Evolutionary conservation across 139 green algal species (phyloP), one percentile per base, ranked within the genome.

Genomic region (Chlamydomonas schloesseri): DNA sequence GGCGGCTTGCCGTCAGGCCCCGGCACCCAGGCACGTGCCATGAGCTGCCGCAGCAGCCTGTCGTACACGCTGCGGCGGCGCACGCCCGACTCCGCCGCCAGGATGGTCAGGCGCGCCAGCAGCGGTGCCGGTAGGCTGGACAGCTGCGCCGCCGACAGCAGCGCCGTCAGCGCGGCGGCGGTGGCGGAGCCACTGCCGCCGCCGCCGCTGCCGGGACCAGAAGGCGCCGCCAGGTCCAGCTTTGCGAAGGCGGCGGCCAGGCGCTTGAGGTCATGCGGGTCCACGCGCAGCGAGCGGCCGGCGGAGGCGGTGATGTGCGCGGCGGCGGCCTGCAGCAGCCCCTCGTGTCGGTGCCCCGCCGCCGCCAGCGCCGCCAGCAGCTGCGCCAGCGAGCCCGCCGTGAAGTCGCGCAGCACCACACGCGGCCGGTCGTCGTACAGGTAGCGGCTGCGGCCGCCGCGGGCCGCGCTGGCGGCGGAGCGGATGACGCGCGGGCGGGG

Each of bases 371-470:
- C 33, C 42, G 28, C 20, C 78, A 84, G 78, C 78, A 84, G 62
- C 21, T 65, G 64, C 64, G 64, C 78, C 78, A 84, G 78, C 23
- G 64, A 62, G 64, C 23, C 14, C n/a, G 65, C 29, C 29, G 78
- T 74, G 78, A 84, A 84, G 78, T 84, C 78, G 17, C 78, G 64
- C 78, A 75, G 64, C 29, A 84, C 78, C 5, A 84, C 64, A 33
- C 78, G 78, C 46, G 78, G 78, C 29, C 78, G 78, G 62, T 84
- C 78, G 42, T 84, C 78, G 37, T 69, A 69, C 42, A 84, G 64
- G 64, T 75, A 84, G 64, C 64, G 64, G 58, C 62, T 73, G 64
- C 55, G 62, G 26, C 37, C 26, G 26, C 76, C 76, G 29, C n/a
- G 36, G 9, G 62, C 62, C 13, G 34, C 55, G 29, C 36, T 37